phyloP scores from a whole-genome alignment of 495 filamentous ascomycete species.

The Cryomyces minteri region DNA sequence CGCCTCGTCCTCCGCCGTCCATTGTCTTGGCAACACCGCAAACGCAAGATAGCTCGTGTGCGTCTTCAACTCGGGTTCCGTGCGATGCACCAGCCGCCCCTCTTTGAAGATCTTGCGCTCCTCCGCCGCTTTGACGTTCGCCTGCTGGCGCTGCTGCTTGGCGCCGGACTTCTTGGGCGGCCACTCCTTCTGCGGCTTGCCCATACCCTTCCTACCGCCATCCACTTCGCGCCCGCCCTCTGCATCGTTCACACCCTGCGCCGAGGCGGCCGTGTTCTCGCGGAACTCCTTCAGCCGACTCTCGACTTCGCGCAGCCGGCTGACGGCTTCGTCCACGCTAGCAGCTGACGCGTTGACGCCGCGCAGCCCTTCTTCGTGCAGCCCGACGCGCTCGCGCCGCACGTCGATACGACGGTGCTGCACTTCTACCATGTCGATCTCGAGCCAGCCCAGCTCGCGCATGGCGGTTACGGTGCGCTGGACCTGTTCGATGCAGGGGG shows the following conservation, averaged over 20 bases:
- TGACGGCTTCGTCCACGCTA: constrained; percentile 61
- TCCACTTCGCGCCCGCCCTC: constrained; percentile 14
- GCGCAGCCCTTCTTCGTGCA: constrained; percentile 34
- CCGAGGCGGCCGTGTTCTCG: constrained; percentile 9
- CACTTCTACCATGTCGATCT: constrained; percentile 82
- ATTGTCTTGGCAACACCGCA: constrained; percentile 69
- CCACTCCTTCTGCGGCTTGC: constrained; percentile 4
- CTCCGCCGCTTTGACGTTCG: constrained; percentile 13
- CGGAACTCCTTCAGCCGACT: constrained; percentile 38
- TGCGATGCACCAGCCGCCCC: constrained; percentile 57
- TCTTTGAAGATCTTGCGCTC: constrained; percentile 30
- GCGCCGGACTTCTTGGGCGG: neutral
- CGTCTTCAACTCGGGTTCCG: constrained; percentile 77
- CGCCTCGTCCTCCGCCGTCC: constrained; percentile 71
- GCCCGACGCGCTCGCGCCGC: constrained; percentile 58
- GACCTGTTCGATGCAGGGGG: constrained; percentile 91
- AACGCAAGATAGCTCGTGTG: constrained; percentile 95
- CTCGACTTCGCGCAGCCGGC: constrained; percentile 54
- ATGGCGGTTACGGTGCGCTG: constrained; percentile 62
- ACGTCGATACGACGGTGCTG: constrained; percentile 60
- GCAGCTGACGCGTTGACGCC: constrained; percentile 40
- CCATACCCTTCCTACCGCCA: constrained; percentile 11
- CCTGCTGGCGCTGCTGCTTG: constrained; percentile 13
- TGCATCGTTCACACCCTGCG: constrained; percentile 2
- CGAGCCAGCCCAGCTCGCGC: constrained; percentile 68